A percentile compares a stretch with the other conserved stretches of the same genome.
These are phyloP conservation scores for Chamaecyparis obtusa DNA, from an alignment of 75 land plant species.

Conservation along the genomic window DNA sequence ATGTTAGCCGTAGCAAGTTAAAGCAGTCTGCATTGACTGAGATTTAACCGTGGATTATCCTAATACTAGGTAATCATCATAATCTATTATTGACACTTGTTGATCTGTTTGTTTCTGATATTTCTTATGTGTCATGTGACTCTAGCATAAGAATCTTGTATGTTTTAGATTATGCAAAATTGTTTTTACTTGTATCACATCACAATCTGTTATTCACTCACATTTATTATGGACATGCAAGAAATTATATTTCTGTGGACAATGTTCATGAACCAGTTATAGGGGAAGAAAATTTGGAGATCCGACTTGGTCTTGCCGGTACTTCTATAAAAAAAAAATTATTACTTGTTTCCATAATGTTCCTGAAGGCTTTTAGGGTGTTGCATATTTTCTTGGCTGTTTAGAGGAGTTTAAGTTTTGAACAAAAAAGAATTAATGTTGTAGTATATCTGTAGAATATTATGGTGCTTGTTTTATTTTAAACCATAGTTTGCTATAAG, in stretches of 20 bases:
- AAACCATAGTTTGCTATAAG: too few species aligned
- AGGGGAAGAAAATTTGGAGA: conserved; percentile 9
- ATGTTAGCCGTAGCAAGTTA: neutral
- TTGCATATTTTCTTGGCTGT: neutral
- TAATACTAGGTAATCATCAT: neutral
- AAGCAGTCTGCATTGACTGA: neutral
- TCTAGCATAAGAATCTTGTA: neutral
- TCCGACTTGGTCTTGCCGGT: conserved; percentile 6
- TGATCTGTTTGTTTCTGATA: neutral
- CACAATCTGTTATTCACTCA: neutral
- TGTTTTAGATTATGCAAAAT: neutral
- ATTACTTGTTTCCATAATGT: neutral
- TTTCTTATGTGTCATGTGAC: neutral
- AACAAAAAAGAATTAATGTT: too few species aligned
- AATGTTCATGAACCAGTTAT: neutral
- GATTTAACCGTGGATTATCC: neutral
- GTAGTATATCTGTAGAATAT: too few species aligned
- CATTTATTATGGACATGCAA: neutral
- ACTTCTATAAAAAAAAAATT: neutral
- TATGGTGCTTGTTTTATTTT: too few species aligned
- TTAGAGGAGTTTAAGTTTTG: too few species aligned
- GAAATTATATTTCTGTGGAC: neutral
- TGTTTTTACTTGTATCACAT: neutral
- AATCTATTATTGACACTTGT: neutral
- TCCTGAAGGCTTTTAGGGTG: neutral